Evolutionary conservation across 805 yeast species (phyloP), one percentile per base, ranked within the genome.

Genomic region (Candida orba): DNA sequence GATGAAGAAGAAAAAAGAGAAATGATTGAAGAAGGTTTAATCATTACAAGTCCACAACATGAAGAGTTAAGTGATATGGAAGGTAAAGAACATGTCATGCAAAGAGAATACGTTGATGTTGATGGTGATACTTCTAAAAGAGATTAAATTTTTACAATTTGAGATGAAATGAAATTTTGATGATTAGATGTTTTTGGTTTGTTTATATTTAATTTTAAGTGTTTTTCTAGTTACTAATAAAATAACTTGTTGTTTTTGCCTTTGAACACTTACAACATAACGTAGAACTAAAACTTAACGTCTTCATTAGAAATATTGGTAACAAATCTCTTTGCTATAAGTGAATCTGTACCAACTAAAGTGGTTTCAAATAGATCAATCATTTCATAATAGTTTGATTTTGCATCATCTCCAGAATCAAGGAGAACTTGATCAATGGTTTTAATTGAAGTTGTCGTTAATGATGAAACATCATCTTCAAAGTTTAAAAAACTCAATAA

Each of bases 21-120:
- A 24, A 39, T 58, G 23, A 44, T 50, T 12, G 52, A 48, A 33
- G 52, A 58, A 39, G 58, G 62, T 42, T 51, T 46, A 44, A 54
- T 56, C 23, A 45, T 51, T 20, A 52, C 54, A 1, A 48, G 48
- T 31, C 52, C 50, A 39, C 37, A 45, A 8, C 37, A 25, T 29
- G 42, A 18, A 24, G 32, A 39, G 5, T 6, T 39, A 4, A 40
- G 42, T 34, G 42, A 40, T n/a, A 34, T 40, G 10, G 42, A 40
- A 34, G 42, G 42, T 27, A 40, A 40, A 33, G 42, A 34, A 14
- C 17, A 40, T 20, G 38, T 40, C 20, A 18, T 4, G 20, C 38
- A 34, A 29, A 29, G 18, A n/a, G 42, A 40, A 29, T 32, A 25
- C 14, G 29, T 12, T 22, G 38, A 34, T 9, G 10, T 8, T 5